These are phyloP conservation scores for Saitozyma podzolica DNA, from an alignment of 768 basidiomycete genomes.

Conservation along the genomic window DNA sequence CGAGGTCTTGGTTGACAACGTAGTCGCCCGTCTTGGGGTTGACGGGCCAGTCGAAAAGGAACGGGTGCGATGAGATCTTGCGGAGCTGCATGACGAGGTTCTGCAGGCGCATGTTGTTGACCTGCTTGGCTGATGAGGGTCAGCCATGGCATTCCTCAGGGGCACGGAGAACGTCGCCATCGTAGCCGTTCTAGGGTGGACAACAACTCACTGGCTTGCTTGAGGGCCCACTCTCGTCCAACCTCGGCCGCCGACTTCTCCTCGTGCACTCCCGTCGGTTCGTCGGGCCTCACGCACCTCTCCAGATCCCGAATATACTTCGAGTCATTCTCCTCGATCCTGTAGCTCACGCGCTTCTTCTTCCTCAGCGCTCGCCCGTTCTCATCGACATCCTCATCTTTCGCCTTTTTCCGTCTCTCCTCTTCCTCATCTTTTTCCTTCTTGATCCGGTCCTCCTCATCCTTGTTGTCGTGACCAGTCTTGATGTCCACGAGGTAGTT, in stretches of 20 bases:
- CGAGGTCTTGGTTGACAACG: conserved; percentile 72
- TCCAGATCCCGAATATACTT: conserved; percentile 51
- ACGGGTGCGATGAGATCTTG: conserved; percentile 77
- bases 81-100: conserved; percentile 96
- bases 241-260: conserved; percentile 60
- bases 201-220: conserved; percentile 61
- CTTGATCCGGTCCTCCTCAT: conserved; percentile 28
- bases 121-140: conserved; percentile 64
- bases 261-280: conserved; percentile 42
- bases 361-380: conserved; percentile 24
- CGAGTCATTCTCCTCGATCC: conserved; percentile 48
- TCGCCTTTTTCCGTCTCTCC: not conserved
- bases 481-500: conserved; percentile 58
- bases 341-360: conserved; percentile 43
- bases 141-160: not conserved
- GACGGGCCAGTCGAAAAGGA: conserved; percentile 80
- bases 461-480: conserved; percentile 35
- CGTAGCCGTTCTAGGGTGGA: too few relatives aligned
- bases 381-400: conserved; percentile 11
- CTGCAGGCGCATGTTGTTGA: conserved; percentile 90
- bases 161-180: not conserved
- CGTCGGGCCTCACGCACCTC: conserved; percentile 38
- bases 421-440: conserved; percentile 38
- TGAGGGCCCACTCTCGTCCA: conserved; percentile 62
- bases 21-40: conserved; percentile 65